Conservation (phyloP, 1,284 basidiomycete species). For the Boletus mariae region DNA sequence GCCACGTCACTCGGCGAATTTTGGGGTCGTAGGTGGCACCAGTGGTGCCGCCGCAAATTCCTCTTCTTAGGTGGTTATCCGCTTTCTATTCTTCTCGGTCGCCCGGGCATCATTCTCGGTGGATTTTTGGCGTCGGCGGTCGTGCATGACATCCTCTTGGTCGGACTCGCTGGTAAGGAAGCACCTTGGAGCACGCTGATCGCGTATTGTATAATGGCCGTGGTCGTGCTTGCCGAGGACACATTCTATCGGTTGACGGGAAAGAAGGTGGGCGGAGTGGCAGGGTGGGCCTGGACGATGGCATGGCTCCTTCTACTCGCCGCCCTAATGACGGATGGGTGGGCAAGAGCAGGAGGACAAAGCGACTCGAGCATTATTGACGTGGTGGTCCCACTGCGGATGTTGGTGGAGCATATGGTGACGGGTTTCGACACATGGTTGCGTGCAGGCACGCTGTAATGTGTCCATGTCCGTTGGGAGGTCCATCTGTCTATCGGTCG, state of each 20-base stretch:
- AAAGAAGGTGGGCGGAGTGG: conserved; percentile 38
- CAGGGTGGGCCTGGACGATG: conserved; percentile 49
- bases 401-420: conserved; percentile 10
- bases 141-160: not conserved
- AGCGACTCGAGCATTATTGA: not conserved
- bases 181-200: conserved; percentile 40
- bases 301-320: conserved; percentile 47
- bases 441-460: not conserved
- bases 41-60: conserved; percentile 35
- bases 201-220: conserved; percentile 53
- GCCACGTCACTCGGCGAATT: conserved; percentile 37
- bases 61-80: conserved; percentile 30
- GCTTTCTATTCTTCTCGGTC: conserved; percentile 40
- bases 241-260: conserved; percentile 29
- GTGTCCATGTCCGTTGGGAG: too few species aligned
- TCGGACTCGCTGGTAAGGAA: conserved; percentile 28
- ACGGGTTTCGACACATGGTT: conserved; percentile 22
- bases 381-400: not conserved
- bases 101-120: conserved; percentile 45
- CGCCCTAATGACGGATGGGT: conserved; percentile 46
- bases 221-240: conserved; percentile 46
- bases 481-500: too few species aligned
- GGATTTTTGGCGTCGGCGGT: conserved; percentile 38
- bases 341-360: conserved; percentile 28
- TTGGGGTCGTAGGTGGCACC: conserved; percentile 45